Conservation (phyloP, 257 asterid genomes). For the Gardenia jasminoides region DNA sequence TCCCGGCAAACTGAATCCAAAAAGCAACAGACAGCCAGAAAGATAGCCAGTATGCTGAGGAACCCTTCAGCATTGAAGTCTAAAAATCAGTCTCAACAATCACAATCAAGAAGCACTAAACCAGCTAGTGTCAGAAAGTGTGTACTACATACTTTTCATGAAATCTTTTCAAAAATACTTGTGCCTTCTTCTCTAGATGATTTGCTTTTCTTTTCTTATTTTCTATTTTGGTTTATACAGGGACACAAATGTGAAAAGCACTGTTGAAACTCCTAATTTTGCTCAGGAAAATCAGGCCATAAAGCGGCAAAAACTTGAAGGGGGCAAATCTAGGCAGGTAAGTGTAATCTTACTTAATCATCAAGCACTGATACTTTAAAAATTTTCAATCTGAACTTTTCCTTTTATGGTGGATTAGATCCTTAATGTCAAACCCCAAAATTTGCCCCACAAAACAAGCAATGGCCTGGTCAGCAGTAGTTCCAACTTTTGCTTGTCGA, state of each 20-base stretch:
- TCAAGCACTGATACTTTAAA: not conserved
- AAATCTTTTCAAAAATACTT: not conserved
- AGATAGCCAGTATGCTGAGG: slow-evolving; percentile 56
- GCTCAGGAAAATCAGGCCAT: slow-evolving; percentile 86
- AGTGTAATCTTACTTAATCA: not conserved
- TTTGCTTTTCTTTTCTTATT: not conserved
- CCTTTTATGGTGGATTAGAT: slow-evolving; percentile 40
- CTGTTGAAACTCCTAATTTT: slow-evolving; percentile 54
- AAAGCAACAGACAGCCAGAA: slow-evolving; percentile 57
- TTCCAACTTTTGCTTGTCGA: slow-evolving; percentile 44
- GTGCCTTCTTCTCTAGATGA: not conserved
- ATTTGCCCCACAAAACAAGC: slow-evolving; percentile 76
- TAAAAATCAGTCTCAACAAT: slow-evolving; percentile 46
- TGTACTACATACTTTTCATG: not conserved
- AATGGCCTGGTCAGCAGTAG: slow-evolving; percentile 43
- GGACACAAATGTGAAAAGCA: slow-evolving; percentile 42
- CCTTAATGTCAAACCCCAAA: slow-evolving; percentile 60
- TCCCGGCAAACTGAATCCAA: slow-evolving; percentile 31
- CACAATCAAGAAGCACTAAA: slow-evolving; percentile 48
- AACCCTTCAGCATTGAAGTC: slow-evolving; percentile 68
- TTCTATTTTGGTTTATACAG: slow-evolving; percentile 31
- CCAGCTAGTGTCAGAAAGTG: slow-evolving; percentile 63
- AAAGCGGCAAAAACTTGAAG: slow-evolving; percentile 89
- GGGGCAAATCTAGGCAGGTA: slow-evolving; percentile 83
- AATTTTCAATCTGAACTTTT: not conserved